phyloP scores from a whole-genome alignment of 176 grass and related monocot genomes.

The Canna indica region DNA sequence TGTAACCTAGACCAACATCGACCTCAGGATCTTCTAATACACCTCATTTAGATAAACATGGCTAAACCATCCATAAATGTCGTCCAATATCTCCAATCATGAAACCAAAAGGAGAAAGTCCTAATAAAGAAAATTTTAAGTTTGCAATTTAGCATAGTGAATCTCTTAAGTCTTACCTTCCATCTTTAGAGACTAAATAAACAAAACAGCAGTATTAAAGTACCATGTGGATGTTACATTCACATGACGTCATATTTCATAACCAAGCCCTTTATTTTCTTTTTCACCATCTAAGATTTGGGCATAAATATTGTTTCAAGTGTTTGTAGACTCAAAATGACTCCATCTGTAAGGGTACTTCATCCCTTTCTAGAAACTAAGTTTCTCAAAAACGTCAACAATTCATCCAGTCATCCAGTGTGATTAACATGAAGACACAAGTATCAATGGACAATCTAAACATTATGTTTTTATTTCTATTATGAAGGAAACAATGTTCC shows the following conservation, averaged over 20 bases:
- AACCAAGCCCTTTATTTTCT: background rate
- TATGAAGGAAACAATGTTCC: background rate
- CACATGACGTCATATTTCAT: background rate
- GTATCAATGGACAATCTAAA: background rate
- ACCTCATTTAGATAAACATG: background rate
- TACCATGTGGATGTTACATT: background rate
- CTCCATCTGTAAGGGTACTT: background rate
- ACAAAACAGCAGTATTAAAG: background rate
- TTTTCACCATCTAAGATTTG: background rate
- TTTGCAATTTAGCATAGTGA: no score
- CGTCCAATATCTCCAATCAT: no score
- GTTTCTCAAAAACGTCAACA: background rate
- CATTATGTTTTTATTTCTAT: background rate
- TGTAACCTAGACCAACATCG: background rate
- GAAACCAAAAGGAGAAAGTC: no score
- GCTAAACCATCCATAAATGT: background rate
- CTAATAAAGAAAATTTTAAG: no score
- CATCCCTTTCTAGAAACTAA: background rate
- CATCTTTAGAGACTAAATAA: no score
- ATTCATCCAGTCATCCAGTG: background rate
- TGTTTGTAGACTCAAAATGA: background rate
- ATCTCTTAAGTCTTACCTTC: no score
- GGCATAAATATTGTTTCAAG: background rate
- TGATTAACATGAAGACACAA: background rate
- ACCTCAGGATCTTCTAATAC: no score